Percentiles rank a stretch among this genome's conserved stretches.
Evolutionary conservation across 768 basidiomycete genomes (phyloP).

Genomic region (Phaeotremella skinneri): DNA sequence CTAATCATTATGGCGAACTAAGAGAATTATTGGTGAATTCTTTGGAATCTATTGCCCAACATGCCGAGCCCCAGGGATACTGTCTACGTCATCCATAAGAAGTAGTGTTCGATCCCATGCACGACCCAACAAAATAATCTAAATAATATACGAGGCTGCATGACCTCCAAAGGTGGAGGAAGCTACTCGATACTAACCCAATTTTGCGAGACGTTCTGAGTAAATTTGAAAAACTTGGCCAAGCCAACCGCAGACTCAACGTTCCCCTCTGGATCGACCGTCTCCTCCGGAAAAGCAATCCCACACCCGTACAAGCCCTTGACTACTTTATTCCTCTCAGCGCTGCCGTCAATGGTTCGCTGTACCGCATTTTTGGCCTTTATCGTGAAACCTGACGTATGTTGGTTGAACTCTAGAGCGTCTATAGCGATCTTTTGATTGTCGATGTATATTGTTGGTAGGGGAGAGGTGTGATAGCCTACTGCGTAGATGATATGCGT

Average conservation of each 20-base stretch:
- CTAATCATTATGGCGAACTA: too few species aligned
- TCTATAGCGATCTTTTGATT: not conserved
- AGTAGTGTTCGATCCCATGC: too few species aligned
- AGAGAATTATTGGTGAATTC: too few species aligned
- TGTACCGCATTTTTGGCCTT: not conserved
- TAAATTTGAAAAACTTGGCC: conserved; percentile 39
- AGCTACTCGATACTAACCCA: conserved; percentile 16
- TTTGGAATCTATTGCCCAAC: too few species aligned
- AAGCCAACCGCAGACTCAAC: conserved; percentile 32
- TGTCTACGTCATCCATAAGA: too few species aligned
- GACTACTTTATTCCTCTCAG: conserved; percentile 2
- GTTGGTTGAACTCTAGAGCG: conserved; percentile 22
- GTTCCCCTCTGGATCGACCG: conserved; percentile 32
- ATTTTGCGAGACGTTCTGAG: conserved; percentile 21
- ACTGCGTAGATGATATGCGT: conserved; percentile 36
- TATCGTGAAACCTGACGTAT: conserved; percentile 26
- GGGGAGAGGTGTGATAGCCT: conserved; percentile 23
- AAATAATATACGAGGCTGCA: too few species aligned
- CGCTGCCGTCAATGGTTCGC: not conserved
- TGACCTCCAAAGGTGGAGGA: too few species aligned
- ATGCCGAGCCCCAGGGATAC: too few species aligned
- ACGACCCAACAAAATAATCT: too few species aligned
- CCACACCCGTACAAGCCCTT: conserved; percentile 28
- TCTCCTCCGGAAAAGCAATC: conserved; percentile 35
- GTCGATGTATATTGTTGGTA: conserved; percentile 18